These are phyloP conservation scores for Tricharina praecox DNA, from an alignment of 495 filamentous ascomycete genomes.

Conservation along the genomic window DNA sequence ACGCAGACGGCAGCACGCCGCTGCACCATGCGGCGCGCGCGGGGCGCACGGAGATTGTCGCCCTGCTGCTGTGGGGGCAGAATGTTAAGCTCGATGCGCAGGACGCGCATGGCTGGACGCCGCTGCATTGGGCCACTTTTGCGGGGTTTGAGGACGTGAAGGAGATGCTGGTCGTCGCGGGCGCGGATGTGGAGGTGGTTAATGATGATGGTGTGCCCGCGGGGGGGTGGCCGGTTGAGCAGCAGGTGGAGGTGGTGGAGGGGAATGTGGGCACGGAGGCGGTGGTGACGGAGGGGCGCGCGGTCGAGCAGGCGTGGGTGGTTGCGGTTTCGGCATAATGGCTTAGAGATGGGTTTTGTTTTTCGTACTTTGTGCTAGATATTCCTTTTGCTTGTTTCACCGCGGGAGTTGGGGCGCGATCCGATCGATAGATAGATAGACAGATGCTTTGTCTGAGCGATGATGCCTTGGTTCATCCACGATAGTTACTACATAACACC, in stretches of 20 bases:
- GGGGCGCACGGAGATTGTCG: not conserved
- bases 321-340: not conserved
- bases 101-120: slow-evolving; percentile 1
- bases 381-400: too few relatives aligned
- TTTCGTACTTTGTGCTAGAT: not conserved
- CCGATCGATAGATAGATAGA: too few relatives aligned
- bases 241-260: not conserved
- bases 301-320: too few relatives aligned
- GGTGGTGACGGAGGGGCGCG: not conserved
- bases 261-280: not conserved
- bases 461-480: too few relatives aligned
- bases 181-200: slow-evolving; percentile 22
- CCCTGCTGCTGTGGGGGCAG: not conserved
- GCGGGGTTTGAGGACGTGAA: slow-evolving; percentile 29
- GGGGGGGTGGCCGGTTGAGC: not conserved
- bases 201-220: slow-evolving; percentile 4
- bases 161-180: slow-evolving; percentile 27
- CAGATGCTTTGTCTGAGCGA: too few relatives aligned
- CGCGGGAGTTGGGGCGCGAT: too few relatives aligned
- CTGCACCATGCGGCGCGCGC: not conserved
- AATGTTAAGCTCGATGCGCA: slow-evolving; percentile 1
- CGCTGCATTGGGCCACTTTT: slow-evolving; percentile 4
- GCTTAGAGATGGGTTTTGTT: not conserved
- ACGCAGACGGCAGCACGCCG: not conserved
- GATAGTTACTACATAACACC: too few relatives aligned